These are phyloP conservation scores for Trifolium pratense DNA, from an alignment of 306 rosid genomes.

Conservation along the genomic window DNA sequence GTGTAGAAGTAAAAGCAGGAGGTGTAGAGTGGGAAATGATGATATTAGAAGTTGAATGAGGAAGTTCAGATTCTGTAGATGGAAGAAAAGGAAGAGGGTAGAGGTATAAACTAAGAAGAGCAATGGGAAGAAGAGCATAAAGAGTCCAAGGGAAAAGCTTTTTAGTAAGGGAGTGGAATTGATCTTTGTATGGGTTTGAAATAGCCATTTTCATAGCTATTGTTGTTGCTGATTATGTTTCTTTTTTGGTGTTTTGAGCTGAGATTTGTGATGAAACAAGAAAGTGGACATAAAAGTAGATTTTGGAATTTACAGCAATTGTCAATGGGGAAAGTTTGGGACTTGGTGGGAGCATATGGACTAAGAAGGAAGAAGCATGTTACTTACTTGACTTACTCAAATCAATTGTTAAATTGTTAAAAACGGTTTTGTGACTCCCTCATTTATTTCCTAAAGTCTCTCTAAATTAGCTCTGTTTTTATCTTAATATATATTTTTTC, in stretches of 20 bases:
- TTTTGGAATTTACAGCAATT: background rate
- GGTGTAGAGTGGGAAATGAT: conserved; percentile 38
- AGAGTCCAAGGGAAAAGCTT: conserved; percentile 48
- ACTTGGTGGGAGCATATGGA: background rate
- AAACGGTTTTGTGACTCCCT: background rate
- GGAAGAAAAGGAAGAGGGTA: conserved; percentile 57
- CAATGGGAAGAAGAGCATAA: conserved; percentile 69
- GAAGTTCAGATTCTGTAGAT: conserved; percentile 46
- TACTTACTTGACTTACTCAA: background rate
- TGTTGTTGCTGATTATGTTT: background rate
- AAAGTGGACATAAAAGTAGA: background rate
- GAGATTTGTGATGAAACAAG: background rate
- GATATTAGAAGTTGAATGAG: conserved; percentile 42
- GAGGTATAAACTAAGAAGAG: conserved; percentile 64
- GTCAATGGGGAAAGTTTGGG: background rate
- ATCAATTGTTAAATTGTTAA: background rate
- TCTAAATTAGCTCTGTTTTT: background rate
- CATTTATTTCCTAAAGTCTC: background rate
- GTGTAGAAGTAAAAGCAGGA: conserved; percentile 20
- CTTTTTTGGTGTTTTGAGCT: background rate
- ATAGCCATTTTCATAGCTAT: background rate
- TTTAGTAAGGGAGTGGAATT: background rate
- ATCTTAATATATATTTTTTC: too few relatives aligned
- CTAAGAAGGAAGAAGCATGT: background rate
- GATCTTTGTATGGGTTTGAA: background rate